Conservation (phyloP, 164 flowering plant species). For the Cinnamomum chago region DNA sequence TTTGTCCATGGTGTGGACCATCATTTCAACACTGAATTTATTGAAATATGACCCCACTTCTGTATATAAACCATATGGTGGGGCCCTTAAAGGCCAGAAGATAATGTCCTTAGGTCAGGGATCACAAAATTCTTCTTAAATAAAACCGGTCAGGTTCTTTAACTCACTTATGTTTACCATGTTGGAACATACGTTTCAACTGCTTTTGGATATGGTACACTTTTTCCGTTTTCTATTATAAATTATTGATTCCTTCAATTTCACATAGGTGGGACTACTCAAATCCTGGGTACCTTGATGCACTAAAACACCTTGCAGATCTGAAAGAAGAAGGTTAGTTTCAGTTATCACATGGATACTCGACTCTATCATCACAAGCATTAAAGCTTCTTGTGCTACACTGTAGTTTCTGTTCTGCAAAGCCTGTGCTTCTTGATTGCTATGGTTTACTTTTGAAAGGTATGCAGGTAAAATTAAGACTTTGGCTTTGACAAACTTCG, state of each 20-base stretch:
- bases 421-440: background rate
- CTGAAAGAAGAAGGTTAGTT: constrained; percentile 84
- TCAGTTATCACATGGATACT: background rate
- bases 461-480: constrained; percentile 94
- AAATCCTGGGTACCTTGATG: constrained; percentile 93
- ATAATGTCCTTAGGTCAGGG: too few relatives aligned
- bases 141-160: too few relatives aligned
- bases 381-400: background rate
- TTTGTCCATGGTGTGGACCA: background rate
- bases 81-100: background rate
- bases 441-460: constrained; percentile 4
- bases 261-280: constrained; percentile 93
- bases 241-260: background rate
- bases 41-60: background rate
- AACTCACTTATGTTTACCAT: too few relatives aligned
- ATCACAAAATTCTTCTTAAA: too few relatives aligned
- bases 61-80: background rate
- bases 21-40: background rate
- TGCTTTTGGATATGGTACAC: background rate
- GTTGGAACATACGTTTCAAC: background rate
- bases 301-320: constrained; percentile 93
- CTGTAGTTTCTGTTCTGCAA: background rate
- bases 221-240: too few relatives aligned
- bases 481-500: constrained; percentile 93
- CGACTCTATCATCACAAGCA: background rate